Evolutionary conservation across 768 basidiomycete genomes (phyloP).

Genomic region (Austroboletus eburneus): DNA sequence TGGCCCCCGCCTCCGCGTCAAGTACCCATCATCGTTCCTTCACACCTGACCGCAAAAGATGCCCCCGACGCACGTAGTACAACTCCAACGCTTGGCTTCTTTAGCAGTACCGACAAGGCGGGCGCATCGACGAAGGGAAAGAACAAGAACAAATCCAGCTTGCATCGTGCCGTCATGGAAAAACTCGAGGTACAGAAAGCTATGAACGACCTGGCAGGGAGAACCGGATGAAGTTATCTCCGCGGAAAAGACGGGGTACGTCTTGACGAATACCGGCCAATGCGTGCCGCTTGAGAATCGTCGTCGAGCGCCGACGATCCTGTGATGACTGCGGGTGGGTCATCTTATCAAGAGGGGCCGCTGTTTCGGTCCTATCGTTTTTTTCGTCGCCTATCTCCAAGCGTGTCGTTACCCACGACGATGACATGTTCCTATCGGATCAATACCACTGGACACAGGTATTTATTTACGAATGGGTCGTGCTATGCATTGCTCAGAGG

Average conservation of each 20-base stretch:
- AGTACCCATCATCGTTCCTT: slow-evolving; percentile 75
- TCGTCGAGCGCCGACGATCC: not conserved
- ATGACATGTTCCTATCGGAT: not conserved
- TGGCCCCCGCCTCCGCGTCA: slow-evolving; percentile 82
- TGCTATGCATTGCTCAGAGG: not conserved
- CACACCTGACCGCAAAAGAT: slow-evolving; percentile 48
- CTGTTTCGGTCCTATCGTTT: not conserved
- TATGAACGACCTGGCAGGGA: slow-evolving; percentile 45
- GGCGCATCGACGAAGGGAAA: slow-evolving; percentile 24
- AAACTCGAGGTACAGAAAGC: slow-evolving; percentile 71
- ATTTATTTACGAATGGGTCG: not conserved
- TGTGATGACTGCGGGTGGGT: not conserved
- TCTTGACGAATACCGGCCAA: not conserved
- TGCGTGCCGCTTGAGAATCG: not conserved
- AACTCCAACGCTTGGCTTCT: slow-evolving; percentile 3
- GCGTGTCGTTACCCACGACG: not conserved
- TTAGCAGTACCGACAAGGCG: slow-evolving; percentile 12
- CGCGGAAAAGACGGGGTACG: not conserved
- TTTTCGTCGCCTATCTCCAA: not conserved
- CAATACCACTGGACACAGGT: not conserved
- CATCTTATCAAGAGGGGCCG: not conserved
- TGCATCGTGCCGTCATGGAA: slow-evolving; percentile 74
- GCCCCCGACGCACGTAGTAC: slow-evolving; percentile 13
- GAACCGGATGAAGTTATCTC: slow-evolving; percentile 13
- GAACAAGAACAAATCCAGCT: slow-evolving; percentile 50